Conservation (phyloP, 2,329 filamentous ascomycete species). For the Aurifilum marmelostoma region DNA sequence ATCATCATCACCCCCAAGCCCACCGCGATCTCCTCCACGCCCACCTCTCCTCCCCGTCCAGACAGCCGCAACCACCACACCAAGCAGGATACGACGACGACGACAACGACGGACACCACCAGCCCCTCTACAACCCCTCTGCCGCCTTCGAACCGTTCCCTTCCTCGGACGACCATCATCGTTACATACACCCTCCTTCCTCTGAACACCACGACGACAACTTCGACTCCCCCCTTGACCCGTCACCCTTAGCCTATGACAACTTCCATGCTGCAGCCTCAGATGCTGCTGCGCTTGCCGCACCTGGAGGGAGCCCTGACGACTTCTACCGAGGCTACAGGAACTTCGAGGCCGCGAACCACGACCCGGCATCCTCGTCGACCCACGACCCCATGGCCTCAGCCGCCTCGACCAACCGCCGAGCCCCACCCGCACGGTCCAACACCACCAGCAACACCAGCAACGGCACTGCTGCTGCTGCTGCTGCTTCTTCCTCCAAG, state of each 20-base stretch:
- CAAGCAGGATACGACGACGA: constrained; percentile 31
- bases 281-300: constrained; percentile 39
- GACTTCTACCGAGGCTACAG: constrained; percentile 59
- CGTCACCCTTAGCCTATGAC: constrained; percentile 41
- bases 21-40: constrained; percentile 36
- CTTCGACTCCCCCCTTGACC: constrained; percentile 30
- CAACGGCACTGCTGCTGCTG: constrained; percentile 43
- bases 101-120: constrained; percentile 10
- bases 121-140: constrained; percentile 34
- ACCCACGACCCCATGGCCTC: constrained; percentile 43
- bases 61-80: constrained; percentile 15
- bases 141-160: constrained; percentile 30
- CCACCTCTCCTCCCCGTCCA: constrained; percentile 29
- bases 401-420: constrained; percentile 45
- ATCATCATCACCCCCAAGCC: constrained; percentile 29
- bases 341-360: constrained; percentile 41
- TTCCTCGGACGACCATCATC: constrained; percentile 1
- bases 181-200: not conserved
- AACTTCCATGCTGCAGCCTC: constrained; percentile 44
- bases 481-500: constrained; percentile 43
- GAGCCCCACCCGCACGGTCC: constrained; percentile 48
- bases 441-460: constrained; percentile 41
- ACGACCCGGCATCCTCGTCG: constrained; percentile 47
- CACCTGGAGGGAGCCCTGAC: constrained; percentile 50
- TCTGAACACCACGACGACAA: not conserved